Evolutionary conservation across 352 stramenopile genomes (phyloP).

Genomic region (Globisporangium nagaii): DNA sequence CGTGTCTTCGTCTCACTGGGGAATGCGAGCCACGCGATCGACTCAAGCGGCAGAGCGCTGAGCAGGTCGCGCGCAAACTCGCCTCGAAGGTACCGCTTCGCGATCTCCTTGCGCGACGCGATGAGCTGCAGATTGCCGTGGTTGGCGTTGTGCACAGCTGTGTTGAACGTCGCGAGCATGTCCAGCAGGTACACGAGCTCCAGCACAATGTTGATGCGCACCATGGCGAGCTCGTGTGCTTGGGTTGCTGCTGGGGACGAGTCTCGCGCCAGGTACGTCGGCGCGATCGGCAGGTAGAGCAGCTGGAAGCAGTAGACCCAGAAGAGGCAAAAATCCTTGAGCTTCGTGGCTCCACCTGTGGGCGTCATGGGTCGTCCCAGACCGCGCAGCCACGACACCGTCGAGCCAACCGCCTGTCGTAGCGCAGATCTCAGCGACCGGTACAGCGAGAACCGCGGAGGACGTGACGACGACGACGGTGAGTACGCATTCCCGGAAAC

Average conservation of each 20-base stretch:
- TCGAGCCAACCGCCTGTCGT: neutral
- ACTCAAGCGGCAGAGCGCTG: slow-evolving; percentile 2
- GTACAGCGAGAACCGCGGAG: neutral
- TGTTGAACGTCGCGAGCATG: slow-evolving; percentile 4
- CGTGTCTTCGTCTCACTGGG: neutral
- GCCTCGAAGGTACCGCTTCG: neutral
- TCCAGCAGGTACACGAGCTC: slow-evolving; percentile 7
- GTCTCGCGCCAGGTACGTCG: neutral
- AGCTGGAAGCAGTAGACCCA: slow-evolving; percentile 7
- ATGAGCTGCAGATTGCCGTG: slow-evolving; percentile 1
- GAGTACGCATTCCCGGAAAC: neutral
- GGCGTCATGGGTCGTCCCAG: neutral
- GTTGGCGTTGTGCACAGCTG: neutral
- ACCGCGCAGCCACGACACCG: neutral
- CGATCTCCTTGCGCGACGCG: neutral
- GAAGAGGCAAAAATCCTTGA: neutral
- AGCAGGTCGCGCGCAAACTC: neutral
- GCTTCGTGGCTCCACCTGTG: neutral
- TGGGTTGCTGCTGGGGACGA: neutral
- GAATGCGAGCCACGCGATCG: neutral
- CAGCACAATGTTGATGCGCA: slow-evolving; percentile 2
- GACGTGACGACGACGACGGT: neutral
- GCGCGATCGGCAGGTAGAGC: neutral
- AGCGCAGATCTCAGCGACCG: slow-evolving; percentile 2
- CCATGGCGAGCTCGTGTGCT: neutral